Conservation (phyloP, 257 asterid genomes). For the Agastache rugosa region DNA sequence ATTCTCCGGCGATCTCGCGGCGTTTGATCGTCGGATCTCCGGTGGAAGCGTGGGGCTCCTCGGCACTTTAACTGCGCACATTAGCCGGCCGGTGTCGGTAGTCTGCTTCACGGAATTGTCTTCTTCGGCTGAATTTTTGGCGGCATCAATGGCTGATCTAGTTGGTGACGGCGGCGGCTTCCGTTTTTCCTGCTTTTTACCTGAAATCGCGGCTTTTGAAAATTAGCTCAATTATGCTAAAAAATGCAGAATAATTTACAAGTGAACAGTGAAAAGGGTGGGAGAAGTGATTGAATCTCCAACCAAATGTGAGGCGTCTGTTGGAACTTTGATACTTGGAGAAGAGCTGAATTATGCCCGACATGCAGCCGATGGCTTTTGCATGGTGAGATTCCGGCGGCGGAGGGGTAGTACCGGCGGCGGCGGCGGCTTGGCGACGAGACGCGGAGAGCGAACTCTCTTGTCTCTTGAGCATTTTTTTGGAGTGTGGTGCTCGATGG, state of each 20-base stretch:
- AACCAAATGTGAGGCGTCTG: slow-evolving; percentile 76
- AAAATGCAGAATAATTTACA: background rate
- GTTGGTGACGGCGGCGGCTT: slow-evolving; percentile 34
- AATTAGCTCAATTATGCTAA: background rate
- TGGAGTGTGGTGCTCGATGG: background rate
- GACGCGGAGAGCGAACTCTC: slow-evolving; percentile 78
- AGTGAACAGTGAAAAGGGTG: background rate
- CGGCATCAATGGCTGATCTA: slow-evolving; percentile 25
- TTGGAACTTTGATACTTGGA: slow-evolving; percentile 66
- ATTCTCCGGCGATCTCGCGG: slow-evolving; percentile 39
- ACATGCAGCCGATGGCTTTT: slow-evolving; percentile 81
- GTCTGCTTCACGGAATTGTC: slow-evolving; percentile 25
- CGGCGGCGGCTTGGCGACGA: slow-evolving; percentile 54
- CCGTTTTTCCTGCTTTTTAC: slow-evolving; percentile 55
- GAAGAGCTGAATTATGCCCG: slow-evolving; percentile 72
- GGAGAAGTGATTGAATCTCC: slow-evolving; percentile 13
- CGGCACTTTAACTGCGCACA: slow-evolving; percentile 45
- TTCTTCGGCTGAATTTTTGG: slow-evolving; percentile 3
- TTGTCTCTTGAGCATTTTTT: slow-evolving; percentile 71
- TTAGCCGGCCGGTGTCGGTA: slow-evolving; percentile 16
- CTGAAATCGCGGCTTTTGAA: slow-evolving; percentile 45
- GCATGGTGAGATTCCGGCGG: slow-evolving; percentile 61
- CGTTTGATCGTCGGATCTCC: slow-evolving; percentile 54
- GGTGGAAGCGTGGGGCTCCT: slow-evolving; percentile 67
- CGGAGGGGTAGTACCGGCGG: slow-evolving; percentile 55